These are phyloP conservation scores for Cutaneotrichosporon daszewskae DNA, from an alignment of 1,284 basidiomycete genomes.

Conservation along the genomic window DNA sequence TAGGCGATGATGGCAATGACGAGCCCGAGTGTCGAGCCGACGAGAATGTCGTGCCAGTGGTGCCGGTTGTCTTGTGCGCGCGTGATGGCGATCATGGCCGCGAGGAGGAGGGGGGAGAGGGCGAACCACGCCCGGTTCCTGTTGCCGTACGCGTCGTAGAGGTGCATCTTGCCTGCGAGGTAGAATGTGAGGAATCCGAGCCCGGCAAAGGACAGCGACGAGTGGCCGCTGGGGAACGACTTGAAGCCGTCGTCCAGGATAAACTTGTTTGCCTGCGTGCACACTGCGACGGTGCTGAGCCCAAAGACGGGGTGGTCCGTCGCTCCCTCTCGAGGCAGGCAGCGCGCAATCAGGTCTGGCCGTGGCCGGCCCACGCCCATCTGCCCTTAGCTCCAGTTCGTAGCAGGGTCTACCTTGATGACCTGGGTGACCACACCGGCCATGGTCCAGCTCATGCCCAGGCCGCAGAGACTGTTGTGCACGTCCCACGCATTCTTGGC, in stretches of 20 bases:
- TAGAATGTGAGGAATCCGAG: conserved; percentile 86
- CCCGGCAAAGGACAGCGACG: conserved; percentile 79
- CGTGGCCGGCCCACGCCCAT: conserved; percentile 74
- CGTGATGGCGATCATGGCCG: conserved; percentile 81
- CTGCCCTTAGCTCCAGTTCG: background rate
- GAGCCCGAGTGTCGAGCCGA: conserved; percentile 71
- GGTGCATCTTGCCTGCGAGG: conserved; percentile 81
- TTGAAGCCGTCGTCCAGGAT: conserved; percentile 79
- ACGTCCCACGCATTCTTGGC: conserved; percentile 80
- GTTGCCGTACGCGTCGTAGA: conserved; percentile 77
- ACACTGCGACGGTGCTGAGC: conserved; percentile 68
- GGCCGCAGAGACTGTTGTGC: conserved; percentile 74
- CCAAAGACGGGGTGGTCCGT: conserved; percentile 63
- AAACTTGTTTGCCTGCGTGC: conserved; percentile 60
- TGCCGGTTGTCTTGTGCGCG: conserved; percentile 85
- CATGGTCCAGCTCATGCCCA: conserved; percentile 63
- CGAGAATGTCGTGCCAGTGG: conserved; percentile 82
- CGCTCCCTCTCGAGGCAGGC: conserved; percentile 64
- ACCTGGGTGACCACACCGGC: conserved; percentile 79
- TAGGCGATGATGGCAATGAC: conserved; percentile 70
- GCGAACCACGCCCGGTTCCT: conserved; percentile 81
- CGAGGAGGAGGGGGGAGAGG: conserved; percentile 68
- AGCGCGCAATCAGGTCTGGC: conserved; percentile 76
- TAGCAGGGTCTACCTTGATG: conserved; percentile 57
- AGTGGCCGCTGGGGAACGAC: conserved; percentile 70